These are phyloP conservation scores for Yamadazyma jaroonii DNA, from an alignment of 1,139 yeast genomes.

Conservation along the genomic window DNA sequence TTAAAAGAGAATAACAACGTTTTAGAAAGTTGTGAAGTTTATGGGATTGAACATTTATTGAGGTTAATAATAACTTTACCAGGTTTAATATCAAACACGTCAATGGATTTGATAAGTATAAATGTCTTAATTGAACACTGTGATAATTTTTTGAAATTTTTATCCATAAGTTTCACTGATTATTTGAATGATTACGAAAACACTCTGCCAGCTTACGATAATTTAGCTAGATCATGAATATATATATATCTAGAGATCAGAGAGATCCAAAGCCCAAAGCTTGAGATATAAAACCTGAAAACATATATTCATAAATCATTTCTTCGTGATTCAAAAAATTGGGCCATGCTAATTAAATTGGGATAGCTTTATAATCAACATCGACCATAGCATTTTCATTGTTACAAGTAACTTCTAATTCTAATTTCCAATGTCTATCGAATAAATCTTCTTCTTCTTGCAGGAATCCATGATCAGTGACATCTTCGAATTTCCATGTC, in stretches of 20 bases:
- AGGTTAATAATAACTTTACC: conserved; percentile 77
- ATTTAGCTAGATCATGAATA: conserved; percentile 25
- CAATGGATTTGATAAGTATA: conserved; percentile 80
- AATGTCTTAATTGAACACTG: conserved; percentile 42
- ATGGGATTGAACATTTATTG: conserved; percentile 78
- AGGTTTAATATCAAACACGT: conserved; percentile 70
- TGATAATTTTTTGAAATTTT: conserved; percentile 50
- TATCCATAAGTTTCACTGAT: conserved; percentile 46
- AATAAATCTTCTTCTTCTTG: conserved; percentile 43
- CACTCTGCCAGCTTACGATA: conserved; percentile 65
- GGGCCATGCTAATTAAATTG: conserved; percentile 14
- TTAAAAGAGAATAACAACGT: conserved; percentile 19
- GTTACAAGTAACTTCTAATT: conserved; percentile 55
- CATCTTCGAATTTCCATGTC: conserved; percentile 55
- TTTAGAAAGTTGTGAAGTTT: conserved; percentile 36
- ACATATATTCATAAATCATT: conserved; percentile 2
- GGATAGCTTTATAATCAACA: conserved; percentile 53
- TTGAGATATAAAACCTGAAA: background rate
- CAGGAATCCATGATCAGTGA: conserved; percentile 51
- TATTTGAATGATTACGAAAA: conserved; percentile 49
- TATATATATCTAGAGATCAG: background rate
- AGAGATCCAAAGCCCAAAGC: too few species aligned
- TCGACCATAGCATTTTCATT: conserved; percentile 61
- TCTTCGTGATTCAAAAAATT: background rate
- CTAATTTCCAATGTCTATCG: conserved; percentile 56